These are phyloP conservation scores for Russula griseocarnosa DNA, from an alignment of 768 basidiomycete species.

Conservation along the genomic window DNA sequence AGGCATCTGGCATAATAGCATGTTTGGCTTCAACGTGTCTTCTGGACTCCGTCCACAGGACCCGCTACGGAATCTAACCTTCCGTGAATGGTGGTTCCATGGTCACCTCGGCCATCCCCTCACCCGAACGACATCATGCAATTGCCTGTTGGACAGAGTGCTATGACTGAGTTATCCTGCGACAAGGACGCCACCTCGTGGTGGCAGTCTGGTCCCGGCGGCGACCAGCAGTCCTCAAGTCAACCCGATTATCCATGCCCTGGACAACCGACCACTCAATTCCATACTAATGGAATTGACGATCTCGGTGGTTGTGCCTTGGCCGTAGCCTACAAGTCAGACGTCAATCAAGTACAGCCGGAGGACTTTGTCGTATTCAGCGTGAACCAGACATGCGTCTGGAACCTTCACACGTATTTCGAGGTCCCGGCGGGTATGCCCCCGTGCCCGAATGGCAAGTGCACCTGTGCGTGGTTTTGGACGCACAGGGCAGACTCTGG, in stretches of 20 bases:
- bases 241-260: slow-evolving; percentile 32
- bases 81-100: slow-evolving; percentile 40
- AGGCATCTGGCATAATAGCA: slow-evolving; percentile 32
- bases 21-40: slow-evolving; percentile 42
- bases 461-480: slow-evolving; percentile 46
- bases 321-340: slow-evolving; percentile 44
- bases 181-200: slow-evolving; percentile 36
- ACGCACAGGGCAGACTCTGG: slow-evolving; percentile 38
- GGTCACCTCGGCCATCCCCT: slow-evolving; percentile 36
- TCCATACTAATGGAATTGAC: slow-evolving; percentile 34
- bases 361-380: slow-evolving; percentile 44
- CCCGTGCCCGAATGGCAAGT: slow-evolving; percentile 41
- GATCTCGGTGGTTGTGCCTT: slow-evolving; percentile 41
- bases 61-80: slow-evolving; percentile 35
- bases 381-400: slow-evolving; percentile 44
- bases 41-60: slow-evolving; percentile 37
- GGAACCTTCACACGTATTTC: slow-evolving; percentile 40
- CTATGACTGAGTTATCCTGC: slow-evolving; percentile 33
- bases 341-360: slow-evolving; percentile 37
- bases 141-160: slow-evolving; percentile 34
- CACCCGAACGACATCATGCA: slow-evolving; percentile 34
- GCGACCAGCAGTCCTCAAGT: slow-evolving; percentile 28
- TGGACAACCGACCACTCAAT: slow-evolving; percentile 27
- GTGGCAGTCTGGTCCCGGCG: slow-evolving; percentile 29
- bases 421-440: slow-evolving; percentile 43